phyloP scores from a whole-genome alignment of 768 basidiomycete genomes.

The Termitomyces sp. region DNA sequence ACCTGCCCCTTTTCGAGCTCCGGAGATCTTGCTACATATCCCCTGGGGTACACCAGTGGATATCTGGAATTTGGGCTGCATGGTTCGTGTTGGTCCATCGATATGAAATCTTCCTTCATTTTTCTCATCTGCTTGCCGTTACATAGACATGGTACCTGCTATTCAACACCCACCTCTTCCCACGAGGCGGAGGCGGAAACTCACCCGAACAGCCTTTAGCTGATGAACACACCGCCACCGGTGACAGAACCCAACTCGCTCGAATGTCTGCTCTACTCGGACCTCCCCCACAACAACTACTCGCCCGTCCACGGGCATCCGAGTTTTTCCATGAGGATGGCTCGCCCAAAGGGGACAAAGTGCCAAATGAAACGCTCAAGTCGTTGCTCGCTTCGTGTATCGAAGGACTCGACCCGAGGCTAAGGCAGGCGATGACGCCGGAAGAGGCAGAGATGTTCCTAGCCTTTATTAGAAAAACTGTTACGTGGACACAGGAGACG shows the following conservation, averaged over 20 bases:
- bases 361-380: background rate
- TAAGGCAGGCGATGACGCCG: background rate
- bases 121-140: too few species aligned
- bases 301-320: background rate
- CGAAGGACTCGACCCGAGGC: too few species aligned
- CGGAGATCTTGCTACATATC: background rate
- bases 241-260: background rate
- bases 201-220: background rate
- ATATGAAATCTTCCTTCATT: background rate
- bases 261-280: background rate
- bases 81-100: background rate
- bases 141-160: background rate
- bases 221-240: background rate
- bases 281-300: background rate
- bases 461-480: background rate
- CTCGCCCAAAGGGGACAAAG: background rate
- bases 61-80: background rate
- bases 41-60: background rate
- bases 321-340: constrained; percentile 1
- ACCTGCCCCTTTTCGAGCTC: background rate
- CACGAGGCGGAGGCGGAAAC: background rate
- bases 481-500: background rate
- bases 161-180: background rate
- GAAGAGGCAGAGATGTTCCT: background rate
- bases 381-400: background rate